Percentiles rank a stretch among this genome's conserved stretches.
phyloP scores from a whole-genome alignment of 2,329 filamentous ascomycete species.

The Didymella lethalis region DNA sequence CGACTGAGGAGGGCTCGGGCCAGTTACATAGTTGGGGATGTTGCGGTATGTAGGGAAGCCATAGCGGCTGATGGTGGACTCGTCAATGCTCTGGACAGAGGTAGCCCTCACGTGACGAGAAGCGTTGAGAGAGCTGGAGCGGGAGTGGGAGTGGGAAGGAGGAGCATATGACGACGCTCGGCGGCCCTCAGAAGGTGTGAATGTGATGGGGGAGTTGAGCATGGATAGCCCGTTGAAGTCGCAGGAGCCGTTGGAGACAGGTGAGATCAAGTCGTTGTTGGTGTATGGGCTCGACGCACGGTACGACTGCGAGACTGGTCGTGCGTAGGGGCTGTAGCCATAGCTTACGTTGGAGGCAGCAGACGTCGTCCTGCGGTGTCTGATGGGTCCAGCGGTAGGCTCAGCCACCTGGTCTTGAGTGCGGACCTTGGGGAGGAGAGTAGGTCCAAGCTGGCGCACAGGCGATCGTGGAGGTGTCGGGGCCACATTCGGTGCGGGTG shows the following conservation, averaged over 20 bases:
- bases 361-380: conserved; percentile 64
- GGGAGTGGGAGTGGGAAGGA: conserved; percentile 44
- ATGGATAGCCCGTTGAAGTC: conserved; percentile 51
- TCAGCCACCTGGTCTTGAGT: conserved; percentile 81
- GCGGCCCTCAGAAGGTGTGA: conserved; percentile 45
- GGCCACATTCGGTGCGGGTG: conserved; percentile 71
- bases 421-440: conserved; percentile 85
- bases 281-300: conserved; percentile 57
- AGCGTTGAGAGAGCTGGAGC: conserved; percentile 69
- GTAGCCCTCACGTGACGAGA: conserved; percentile 61
- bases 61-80: conserved; percentile 70
- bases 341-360: conserved; percentile 52
- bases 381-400: conserved; percentile 63
- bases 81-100: conserved; percentile 74
- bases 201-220: conserved; percentile 72
- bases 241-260: conserved; percentile 54
- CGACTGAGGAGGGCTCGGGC: conserved; percentile 46
- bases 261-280: conserved; percentile 56
- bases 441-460: conserved; percentile 78
- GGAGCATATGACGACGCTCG: conserved; percentile 48
- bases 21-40: conserved; percentile 66
- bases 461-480: conserved; percentile 75
- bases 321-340: conserved; percentile 60
- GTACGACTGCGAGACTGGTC: conserved; percentile 55
- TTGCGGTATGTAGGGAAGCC: conserved; percentile 87